Percentiles rank a stretch among this genome's conserved stretches.
Evolutionary conservation across 1,139 yeast genomes (phyloP).

Genomic region (Arxiozyma slooffiae): DNA sequence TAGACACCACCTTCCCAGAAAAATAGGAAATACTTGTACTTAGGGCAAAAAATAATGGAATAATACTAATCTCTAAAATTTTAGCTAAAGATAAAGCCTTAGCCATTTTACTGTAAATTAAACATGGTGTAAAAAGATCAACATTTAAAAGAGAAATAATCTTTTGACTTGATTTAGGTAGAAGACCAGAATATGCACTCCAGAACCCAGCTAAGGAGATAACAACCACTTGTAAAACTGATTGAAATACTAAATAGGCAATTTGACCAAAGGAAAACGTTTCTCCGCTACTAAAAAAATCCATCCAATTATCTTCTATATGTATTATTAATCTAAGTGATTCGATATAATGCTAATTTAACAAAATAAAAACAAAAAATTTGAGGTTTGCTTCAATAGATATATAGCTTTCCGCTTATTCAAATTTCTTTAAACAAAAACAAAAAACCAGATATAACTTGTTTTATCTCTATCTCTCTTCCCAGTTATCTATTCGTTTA

Average conservation of each 20-base stretch:
- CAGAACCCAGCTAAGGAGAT: slow-evolving; percentile 62
- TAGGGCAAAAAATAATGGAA: slow-evolving; percentile 55
- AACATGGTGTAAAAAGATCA: slow-evolving; percentile 67
- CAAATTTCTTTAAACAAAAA: too few relatives aligned
- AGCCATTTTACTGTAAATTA: slow-evolving; percentile 65
- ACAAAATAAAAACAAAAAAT: too few relatives aligned
- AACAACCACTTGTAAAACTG: slow-evolving; percentile 61
- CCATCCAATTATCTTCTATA: neutral
- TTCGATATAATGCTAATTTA: too few relatives aligned
- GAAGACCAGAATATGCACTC: slow-evolving; percentile 53
- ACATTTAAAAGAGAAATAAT: slow-evolving; percentile 55
- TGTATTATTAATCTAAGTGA: too few relatives aligned
- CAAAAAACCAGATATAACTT: too few relatives aligned
- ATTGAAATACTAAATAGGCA: slow-evolving; percentile 59
- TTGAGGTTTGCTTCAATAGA: neutral
- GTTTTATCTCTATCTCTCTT: neutral
- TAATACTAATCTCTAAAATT: slow-evolving; percentile 52
- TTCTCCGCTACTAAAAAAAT: slow-evolving; percentile 1
- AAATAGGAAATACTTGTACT: slow-evolving; percentile 50
- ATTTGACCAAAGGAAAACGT: slow-evolving; percentile 23
- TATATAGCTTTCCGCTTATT: too few relatives aligned
- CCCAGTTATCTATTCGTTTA: neutral
- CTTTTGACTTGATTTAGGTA: slow-evolving; percentile 52
- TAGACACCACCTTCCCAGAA: slow-evolving; percentile 43
- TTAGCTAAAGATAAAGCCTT: slow-evolving; percentile 55